Percentiles rank a stretch among this genome's conserved stretches.
Evolutionary conservation across 1,284 basidiomycete species (phyloP).

Genomic region (Austropuccinia psidii): DNA sequence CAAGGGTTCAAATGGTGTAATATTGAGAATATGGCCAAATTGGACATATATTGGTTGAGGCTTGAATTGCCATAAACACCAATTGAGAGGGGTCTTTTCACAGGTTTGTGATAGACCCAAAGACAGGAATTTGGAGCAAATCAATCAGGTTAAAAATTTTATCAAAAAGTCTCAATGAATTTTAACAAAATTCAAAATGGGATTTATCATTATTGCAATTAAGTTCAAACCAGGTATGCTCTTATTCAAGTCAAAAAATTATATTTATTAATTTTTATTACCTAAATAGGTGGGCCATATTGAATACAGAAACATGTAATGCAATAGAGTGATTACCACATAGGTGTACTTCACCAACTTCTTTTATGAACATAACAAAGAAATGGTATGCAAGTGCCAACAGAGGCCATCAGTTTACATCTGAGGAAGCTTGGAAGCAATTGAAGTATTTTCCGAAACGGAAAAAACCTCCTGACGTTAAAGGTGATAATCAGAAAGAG

Average conservation of each 20-base stretch:
- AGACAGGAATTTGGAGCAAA: background rate
- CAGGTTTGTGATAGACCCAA: background rate
- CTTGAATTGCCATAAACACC: too few species aligned
- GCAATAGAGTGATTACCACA: background rate
- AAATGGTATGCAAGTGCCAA: background rate
- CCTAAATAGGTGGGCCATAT: background rate
- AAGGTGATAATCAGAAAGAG: background rate
- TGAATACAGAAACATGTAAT: slow-evolving; percentile 3
- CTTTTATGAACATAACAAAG: background rate
- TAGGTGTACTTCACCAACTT: background rate
- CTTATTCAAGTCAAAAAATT: background rate
- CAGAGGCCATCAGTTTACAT: background rate
- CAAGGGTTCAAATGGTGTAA: too few species aligned
- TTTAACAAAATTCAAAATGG: background rate
- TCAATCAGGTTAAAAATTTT: slow-evolving; percentile 5
- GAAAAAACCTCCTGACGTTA: too few species aligned
- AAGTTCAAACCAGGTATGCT: background rate
- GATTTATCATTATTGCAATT: background rate
- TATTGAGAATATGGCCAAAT: too few species aligned
- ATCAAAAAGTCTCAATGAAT: background rate
- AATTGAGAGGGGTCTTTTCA: too few species aligned
- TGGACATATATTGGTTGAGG: too few species aligned
- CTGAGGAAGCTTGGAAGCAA: background rate
- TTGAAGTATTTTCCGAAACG: background rate
- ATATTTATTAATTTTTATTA: background rate